Base-by-base conservation (phyloP, 495 filamentous ascomycete genomes). In the Aspergillus kassunensis region DNA sequence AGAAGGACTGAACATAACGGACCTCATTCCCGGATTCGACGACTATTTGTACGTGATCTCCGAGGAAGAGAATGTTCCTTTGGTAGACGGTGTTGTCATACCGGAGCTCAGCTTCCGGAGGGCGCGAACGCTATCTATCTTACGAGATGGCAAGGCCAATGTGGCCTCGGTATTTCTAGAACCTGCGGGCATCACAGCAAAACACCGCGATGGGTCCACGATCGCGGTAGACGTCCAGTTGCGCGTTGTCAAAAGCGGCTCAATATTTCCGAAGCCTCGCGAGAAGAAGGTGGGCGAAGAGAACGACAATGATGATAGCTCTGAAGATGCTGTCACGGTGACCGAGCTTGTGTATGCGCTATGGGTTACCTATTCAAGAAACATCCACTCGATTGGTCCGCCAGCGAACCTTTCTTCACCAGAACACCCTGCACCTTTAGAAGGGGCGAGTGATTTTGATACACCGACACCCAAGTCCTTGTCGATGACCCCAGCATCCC, bases 281-380 rank as follows among this genome's bases (percentile, higher is more conserved):
- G 67, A 69, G 33, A 72, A 75, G 49, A 66, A 58, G 21, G 24
- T 53, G 6, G 71, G 71, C 16, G 45, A 56, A n/a, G 49, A 59
- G 33, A 57, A 49, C 13, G 67, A 60, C 30, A 62, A 67, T 12
- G 69, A 65, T 30, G 61, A 65, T 24, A 72, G 74, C 29, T 69
- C 72, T 23, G 63, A 67, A 46, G 69, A 75, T 13, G 68, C 64
- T 2, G 59, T 73, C 13, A 71, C 75, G 6, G 72, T 83, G 33
- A 81, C 87, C 1, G 90, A 96, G 60, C 75, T 96, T 30, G 91
- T 97, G 5, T 97, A 91, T 71, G 93, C 93, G 15, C 71, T 98
- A 19, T 98, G 93, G 93, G 84, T 98, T 41, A 97, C 91, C 4
- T 98, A 97, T 64, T 97, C 93, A 8, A 76, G 91, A 35, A 90